A percentile compares a stretch with the other conserved stretches of the same genome.
These are phyloP conservation scores for Clonostachys rosea DNA, from an alignment of 2,329 filamentous ascomycete species.

Conservation along the genomic window DNA sequence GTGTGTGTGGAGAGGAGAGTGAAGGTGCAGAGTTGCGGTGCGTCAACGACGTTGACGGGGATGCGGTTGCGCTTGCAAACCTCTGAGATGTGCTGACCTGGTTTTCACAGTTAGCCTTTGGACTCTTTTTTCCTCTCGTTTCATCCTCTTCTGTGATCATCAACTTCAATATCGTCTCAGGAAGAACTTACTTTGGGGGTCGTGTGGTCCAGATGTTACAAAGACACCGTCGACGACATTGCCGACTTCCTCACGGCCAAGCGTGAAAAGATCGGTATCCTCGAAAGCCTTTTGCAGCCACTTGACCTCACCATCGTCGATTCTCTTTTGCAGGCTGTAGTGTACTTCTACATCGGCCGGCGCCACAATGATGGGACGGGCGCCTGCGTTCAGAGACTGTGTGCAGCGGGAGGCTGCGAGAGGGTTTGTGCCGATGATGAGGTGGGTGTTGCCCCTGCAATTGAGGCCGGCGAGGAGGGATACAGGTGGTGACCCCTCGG, in stretches of 20 bases:
- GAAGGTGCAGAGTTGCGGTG: conserved; percentile 83
- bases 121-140: not conserved
- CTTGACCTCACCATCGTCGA: conserved; percentile 61
- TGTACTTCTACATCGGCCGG: conserved; percentile 50
- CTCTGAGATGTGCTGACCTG: conserved; percentile 63
- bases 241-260: conserved; percentile 78
- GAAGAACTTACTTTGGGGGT: conserved; percentile 25
- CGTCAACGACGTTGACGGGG: conserved; percentile 88
- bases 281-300: conserved; percentile 65
- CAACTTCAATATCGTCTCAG: not conserved
- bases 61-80: conserved; percentile 78
- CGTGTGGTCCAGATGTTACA: conserved; percentile 58
- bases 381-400: conserved; percentile 78
- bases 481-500: conserved; percentile 4
- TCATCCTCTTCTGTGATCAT: not conserved
- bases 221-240: conserved; percentile 87
- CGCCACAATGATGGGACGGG: conserved; percentile 73
- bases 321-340: conserved; percentile 53
- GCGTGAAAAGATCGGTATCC: conserved; percentile 64
- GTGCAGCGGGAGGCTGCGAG: conserved; percentile 80
- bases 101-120: not conserved
- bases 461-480: conserved; percentile 71
- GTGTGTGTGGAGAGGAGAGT: conserved; percentile 82
- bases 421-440: conserved; percentile 82
- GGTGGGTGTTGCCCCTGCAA: conserved; percentile 67